These are phyloP conservation scores for Trypanosoma melophagium DNA, from an alignment of 208 protist species.

Conservation along the genomic window DNA sequence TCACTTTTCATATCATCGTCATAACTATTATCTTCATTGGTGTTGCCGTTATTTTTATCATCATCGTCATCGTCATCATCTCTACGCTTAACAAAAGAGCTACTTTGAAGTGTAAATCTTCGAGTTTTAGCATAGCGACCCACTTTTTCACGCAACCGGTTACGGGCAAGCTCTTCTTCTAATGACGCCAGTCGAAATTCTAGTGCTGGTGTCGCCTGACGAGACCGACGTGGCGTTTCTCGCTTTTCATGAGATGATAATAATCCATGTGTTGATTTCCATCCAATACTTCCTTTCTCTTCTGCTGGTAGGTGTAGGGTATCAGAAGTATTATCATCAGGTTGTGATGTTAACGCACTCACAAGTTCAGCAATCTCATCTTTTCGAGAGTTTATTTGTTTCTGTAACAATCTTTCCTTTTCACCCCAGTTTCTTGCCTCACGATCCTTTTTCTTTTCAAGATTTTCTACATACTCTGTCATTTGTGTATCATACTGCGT, in stretches of 20 bases:
- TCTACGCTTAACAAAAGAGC: not conserved
- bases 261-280: not conserved
- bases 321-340: not conserved
- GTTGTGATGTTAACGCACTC: not conserved
- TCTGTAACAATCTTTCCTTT: constrained; percentile 35
- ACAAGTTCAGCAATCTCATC: constrained; percentile 21
- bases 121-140: not conserved
- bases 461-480: constrained; percentile 37
- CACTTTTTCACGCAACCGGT: constrained; percentile 11
- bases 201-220: constrained; percentile 6
- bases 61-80: not conserved
- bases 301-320: not conserved
- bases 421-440: constrained; percentile 40
- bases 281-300: not conserved
- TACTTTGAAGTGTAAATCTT: not conserved
- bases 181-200: constrained; percentile 12
- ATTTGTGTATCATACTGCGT: constrained; percentile 50
- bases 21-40: not conserved
- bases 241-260: not conserved
- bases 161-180: constrained; percentile 12
- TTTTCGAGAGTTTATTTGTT: constrained; percentile 31
- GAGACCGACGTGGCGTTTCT: not conserved
- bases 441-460: constrained; percentile 34
- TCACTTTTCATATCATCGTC: not conserved
- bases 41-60: not conserved